phyloP scores from a whole-genome alignment of 352 stramenopile genomes.

The Phytophthora melonis region DNA sequence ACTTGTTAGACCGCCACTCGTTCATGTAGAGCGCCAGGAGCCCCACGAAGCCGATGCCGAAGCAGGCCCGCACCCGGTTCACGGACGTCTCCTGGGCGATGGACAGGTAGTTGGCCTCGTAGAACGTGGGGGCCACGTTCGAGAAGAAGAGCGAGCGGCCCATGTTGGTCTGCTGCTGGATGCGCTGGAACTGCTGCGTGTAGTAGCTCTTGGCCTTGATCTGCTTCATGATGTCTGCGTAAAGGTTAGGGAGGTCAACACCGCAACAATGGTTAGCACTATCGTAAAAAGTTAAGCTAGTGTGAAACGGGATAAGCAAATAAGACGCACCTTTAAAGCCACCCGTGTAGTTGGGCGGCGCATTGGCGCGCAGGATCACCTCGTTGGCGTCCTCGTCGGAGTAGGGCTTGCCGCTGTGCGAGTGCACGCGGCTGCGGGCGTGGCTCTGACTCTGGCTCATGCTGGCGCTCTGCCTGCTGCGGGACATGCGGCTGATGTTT shows the following conservation, averaged over 20 bases:
- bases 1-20: slow-evolving; percentile 58
- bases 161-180: slow-evolving; percentile 84
- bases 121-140: slow-evolving; percentile 61
- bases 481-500: slow-evolving; percentile 26
- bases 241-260: slow-evolving; percentile 3
- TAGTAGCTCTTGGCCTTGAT: slow-evolving; percentile 86
- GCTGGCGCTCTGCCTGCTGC: slow-evolving; percentile 41
- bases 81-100: slow-evolving; percentile 62
- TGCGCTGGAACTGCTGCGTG: slow-evolving; percentile 80
- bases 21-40: slow-evolving; percentile 67
- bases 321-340: slow-evolving; percentile 52
- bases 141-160: slow-evolving; percentile 68
- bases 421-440: slow-evolving; percentile 34
- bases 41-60: slow-evolving; percentile 62
- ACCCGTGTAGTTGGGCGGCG: slow-evolving; percentile 68
- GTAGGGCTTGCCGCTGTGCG: slow-evolving; percentile 49
- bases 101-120: slow-evolving; percentile 72
- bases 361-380: slow-evolving; percentile 72
- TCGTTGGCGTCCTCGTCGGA: slow-evolving; percentile 70
- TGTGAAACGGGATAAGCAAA: not conserved
- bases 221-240: slow-evolving; percentile 78
- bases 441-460: slow-evolving; percentile 40
- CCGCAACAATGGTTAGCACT: not conserved
- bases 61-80: slow-evolving; percentile 67
- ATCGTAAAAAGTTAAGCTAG: not conserved